Evolutionary conservation across 306 rosid species (phyloP), one percentile per base, ranked within the genome.

Genomic region (Castanospermum australe): DNA sequence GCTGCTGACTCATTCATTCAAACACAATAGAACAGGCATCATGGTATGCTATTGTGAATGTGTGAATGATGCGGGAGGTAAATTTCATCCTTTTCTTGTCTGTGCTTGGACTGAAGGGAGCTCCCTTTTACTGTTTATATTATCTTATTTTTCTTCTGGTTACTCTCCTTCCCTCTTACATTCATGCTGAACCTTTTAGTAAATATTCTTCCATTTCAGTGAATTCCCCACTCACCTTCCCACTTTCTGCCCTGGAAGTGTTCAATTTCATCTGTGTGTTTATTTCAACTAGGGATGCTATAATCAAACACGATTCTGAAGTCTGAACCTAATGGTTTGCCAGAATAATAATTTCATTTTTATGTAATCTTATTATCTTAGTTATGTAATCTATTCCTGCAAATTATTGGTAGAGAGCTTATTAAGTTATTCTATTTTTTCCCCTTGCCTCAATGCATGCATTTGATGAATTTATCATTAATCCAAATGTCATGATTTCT

Each of bases 91-190:
- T 81, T 67, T 79, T 78, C 89, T 78, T 73, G 45, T 83, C 89
- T 78, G 17, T 88, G 89, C 92, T 88, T 88, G 92, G 92, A 88
- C 92, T 88, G 92, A 88, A 88, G 92, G 92, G 92, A 88, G 92
- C 92, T 88, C 92, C 92, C 92, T 88, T 79, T 81, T 71, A 12
- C 78, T 71, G 20, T 82, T 56, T 22, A 45, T 82, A 44, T 64
- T 54, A 61, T 71, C 10, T 20, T 22, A 5, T 8, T 1, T 8
- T 64, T 42, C 22, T 35, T 52, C 3, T 22, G 13, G 17, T 25
- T 73, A 5, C 4, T 22, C 15, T 22, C 33, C 33, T 21, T 14
- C 17, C 0, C 17, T 48, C 51, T 4, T 21, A 20, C 20, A 42
- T n/a, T 57, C 5, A 15, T 41, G 2, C 42, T 28, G 22, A 8